Conservation (phyloP, 805 yeast species). For the Suhomyces sp. region DNA sequence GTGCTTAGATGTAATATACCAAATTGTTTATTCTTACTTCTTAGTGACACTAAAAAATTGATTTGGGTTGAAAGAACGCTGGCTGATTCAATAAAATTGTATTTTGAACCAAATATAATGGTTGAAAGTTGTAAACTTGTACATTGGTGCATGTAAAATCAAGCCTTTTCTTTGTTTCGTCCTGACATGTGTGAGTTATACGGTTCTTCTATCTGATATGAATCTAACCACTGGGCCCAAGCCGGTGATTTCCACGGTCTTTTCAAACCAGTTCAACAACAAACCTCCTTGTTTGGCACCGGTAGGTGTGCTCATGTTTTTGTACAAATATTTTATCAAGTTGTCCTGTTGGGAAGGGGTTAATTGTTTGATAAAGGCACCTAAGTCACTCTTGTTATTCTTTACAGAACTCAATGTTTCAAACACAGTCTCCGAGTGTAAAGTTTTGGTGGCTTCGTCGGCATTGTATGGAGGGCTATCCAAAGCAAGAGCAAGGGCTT, state of each 20-base stretch:
- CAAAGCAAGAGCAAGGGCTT: constrained; percentile 65
- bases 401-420: constrained; percentile 58
- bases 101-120: too few species aligned
- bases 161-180: too few species aligned
- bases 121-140: too few species aligned
- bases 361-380: constrained; percentile 58
- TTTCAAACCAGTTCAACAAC: constrained; percentile 88
- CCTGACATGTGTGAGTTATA: too few species aligned
- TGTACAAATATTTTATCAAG: constrained; percentile 80
- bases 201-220: constrained; percentile 80
- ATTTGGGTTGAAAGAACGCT: too few species aligned
- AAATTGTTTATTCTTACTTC: too few species aligned
- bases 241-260: constrained; percentile 79
- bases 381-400: constrained; percentile 64
- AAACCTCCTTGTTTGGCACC: constrained; percentile 87
- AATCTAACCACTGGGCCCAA: constrained; percentile 86
- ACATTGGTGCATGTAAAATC: too few species aligned
- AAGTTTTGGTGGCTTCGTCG: constrained; percentile 52
- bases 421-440: constrained; percentile 50
- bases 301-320: constrained; percentile 73
- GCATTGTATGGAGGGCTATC: constrained; percentile 84
- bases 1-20: too few species aligned
- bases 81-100: too few species aligned
- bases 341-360: constrained; percentile 67
- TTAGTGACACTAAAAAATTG: too few species aligned